Base-by-base conservation (phyloP, 805 yeast genomes). In the Saturnispora zaruensis region DNA sequence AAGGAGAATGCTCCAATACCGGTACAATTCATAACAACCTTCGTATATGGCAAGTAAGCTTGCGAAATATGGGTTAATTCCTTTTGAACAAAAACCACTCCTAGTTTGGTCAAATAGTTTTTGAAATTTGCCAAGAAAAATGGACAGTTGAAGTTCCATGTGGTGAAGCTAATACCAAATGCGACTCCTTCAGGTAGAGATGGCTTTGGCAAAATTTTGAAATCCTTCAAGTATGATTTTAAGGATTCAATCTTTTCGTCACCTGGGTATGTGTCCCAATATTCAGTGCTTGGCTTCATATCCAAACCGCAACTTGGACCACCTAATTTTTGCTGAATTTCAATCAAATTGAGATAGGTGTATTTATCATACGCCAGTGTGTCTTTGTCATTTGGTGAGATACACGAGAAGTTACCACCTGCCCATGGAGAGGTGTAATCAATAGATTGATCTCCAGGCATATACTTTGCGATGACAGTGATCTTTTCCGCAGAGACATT, bases 371-470 rank as follows among this genome's bases (percentile, higher is more conserved):
- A 79, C 4, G 60, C 61, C 46, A 81, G 57, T 0, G 77, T 70
- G n/a, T 66, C 70, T 2, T 63, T 63, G 55, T 81, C 85, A 52
- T 74, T 72, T 2, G 81, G 84, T 0, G 86, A 75, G 44, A 83
- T 81, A 53, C 77, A 70, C 3, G 81, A 74, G 58, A 78, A 78
- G 59, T 79, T 78, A 6, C 80, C 83, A 24, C 84, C 84, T 0
- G 95, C 95, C 77, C 84, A 83, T 0, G 95, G 95, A 0, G 90
- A 83, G 1, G 95, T 81, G 63, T 82, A 87, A 45, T 77, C 71
- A 51, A 77, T 77, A 4, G 88, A 79, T 55, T 79, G 83, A 59
- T 87, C 95, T 4, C 95, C 95, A 3, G 95, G 95, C 36, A 82
- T 64, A 57, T 74, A 76, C 59, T 83, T 77, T 6, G 87, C 91